phyloP scores from a whole-genome alignment of 305 asterid genomes.

The Fraxinus ornus region DNA sequence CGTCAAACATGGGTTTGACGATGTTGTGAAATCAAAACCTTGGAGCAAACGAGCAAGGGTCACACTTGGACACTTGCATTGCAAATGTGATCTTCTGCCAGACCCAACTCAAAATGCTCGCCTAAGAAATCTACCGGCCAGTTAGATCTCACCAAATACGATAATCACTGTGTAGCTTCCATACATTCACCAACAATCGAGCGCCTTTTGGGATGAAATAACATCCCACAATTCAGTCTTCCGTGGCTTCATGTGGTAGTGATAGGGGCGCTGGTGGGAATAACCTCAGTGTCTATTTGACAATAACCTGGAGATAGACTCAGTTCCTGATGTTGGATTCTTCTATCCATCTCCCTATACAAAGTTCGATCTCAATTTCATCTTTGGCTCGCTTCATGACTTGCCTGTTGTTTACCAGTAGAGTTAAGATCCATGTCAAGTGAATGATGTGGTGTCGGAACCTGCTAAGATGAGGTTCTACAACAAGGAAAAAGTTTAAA shows the following conservation, averaged over 20 bases:
- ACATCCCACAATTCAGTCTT: slow-evolving; percentile 24
- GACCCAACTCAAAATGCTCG: slow-evolving; percentile 19
- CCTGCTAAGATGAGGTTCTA: too few species aligned
- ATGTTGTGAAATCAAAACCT: slow-evolving; percentile 40
- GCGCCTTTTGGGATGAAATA: slow-evolving; percentile 33
- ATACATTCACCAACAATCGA: slow-evolving; percentile 29
- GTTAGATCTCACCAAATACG: slow-evolving; percentile 16
- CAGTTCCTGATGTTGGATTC: slow-evolving; percentile 42
- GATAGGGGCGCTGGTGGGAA: slow-evolving; percentile 41
- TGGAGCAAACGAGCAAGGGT: slow-evolving; percentile 50
- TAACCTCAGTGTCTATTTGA: slow-evolving; percentile 39
- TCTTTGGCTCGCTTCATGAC: slow-evolving; percentile 17
- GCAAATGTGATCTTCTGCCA: slow-evolving; percentile 50
- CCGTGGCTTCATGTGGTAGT: slow-evolving; percentile 34
- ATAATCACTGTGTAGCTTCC: slow-evolving; percentile 42
- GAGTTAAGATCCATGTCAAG: too few species aligned
- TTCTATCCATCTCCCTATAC: slow-evolving; percentile 37
- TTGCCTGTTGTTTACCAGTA: too few species aligned
- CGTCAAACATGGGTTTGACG: background rate
- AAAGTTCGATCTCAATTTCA: slow-evolving; percentile 31
- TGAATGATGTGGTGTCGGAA: too few species aligned
- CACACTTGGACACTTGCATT: slow-evolving; percentile 33
- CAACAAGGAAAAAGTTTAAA: too few species aligned
- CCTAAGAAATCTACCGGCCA: background rate
- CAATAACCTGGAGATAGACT: slow-evolving; percentile 36